Percentiles rank a stretch among this genome's conserved stretches.
Conservation (phyloP, 1,284 basidiomycete species). For the Pterulicium gracile region DNA sequence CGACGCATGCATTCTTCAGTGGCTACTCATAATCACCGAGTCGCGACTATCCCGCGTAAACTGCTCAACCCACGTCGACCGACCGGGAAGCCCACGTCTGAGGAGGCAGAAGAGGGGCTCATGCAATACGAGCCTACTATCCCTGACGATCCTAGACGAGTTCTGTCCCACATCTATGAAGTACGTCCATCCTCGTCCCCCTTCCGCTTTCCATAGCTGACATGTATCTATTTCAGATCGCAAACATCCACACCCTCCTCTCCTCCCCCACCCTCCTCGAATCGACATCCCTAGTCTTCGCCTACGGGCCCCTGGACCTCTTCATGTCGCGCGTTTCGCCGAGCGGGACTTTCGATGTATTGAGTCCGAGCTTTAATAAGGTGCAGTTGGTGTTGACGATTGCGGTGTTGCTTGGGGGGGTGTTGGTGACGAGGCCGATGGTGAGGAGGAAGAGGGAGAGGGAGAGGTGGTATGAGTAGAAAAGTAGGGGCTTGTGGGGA, state of each 20-base stretch:
- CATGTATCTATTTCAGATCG: slow-evolving; percentile 33
- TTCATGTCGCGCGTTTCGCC: slow-evolving; percentile 81
- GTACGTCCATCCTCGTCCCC: slow-evolving; percentile 23
- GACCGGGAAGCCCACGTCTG: slow-evolving; percentile 60
- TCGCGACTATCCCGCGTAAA: slow-evolving; percentile 67
- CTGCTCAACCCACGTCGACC: slow-evolving; percentile 83
- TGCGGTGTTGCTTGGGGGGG: slow-evolving; percentile 58
- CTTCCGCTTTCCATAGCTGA: slow-evolving; percentile 1
- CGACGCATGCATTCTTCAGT: slow-evolving; percentile 31
- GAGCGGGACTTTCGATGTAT: slow-evolving; percentile 88
- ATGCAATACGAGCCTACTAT: slow-evolving; percentile 78
- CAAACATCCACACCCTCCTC: slow-evolving; percentile 49
- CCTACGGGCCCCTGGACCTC: slow-evolving; percentile 76
- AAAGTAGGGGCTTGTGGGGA: too few relatives aligned
- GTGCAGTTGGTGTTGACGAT: slow-evolving; percentile 83
- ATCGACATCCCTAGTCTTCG: slow-evolving; percentile 85
- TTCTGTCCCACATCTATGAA: slow-evolving; percentile 73
- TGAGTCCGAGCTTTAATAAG: slow-evolving; percentile 91
- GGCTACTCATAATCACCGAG: slow-evolving; percentile 64
- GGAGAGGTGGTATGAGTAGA: slow-evolving; percentile 55
- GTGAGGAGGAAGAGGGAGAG: slow-evolving; percentile 52
- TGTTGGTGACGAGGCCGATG: slow-evolving; percentile 69
- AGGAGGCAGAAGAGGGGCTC: slow-evolving; percentile 82
- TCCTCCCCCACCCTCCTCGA: slow-evolving; percentile 83
- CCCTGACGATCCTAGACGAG: slow-evolving; percentile 60